Conservation (phyloP, 176 grass and related monocot species). For the Panicum miliaceum region DNA sequence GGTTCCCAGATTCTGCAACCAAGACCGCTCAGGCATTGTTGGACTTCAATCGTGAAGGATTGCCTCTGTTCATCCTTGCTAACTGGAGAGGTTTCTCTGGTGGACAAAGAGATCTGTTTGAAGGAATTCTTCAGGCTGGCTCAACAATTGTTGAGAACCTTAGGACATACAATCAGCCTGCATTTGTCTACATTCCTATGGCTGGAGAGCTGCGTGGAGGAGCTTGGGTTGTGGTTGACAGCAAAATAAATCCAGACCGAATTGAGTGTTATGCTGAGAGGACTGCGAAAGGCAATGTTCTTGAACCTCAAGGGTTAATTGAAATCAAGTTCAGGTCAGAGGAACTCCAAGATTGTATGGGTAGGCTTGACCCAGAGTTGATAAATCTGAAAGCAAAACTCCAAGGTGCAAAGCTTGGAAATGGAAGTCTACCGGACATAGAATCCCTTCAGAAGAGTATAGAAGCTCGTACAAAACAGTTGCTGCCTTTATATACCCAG, state of each 20-base stretch:
- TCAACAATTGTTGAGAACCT: slow-evolving; percentile 97
- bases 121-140: slow-evolving; percentile 99
- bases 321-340: slow-evolving; percentile 97
- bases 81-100: slow-evolving; percentile 99
- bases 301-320: slow-evolving; percentile 94
- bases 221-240: slow-evolving; percentile 98
- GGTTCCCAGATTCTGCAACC: slow-evolving; percentile 98
- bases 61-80: slow-evolving; percentile 94
- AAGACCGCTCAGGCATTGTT: slow-evolving; percentile 94
- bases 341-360: slow-evolving; percentile 93
- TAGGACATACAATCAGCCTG: slow-evolving; percentile 97
- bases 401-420: slow-evolving; percentile 54
- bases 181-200: slow-evolving; percentile 98
- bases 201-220: slow-evolving; percentile 92
- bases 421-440: slow-evolving; percentile 48
- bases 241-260: slow-evolving; percentile 95
- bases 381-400: slow-evolving; percentile 71
- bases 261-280: slow-evolving; percentile 96
- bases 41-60: slow-evolving; percentile 93
- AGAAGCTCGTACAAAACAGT: slow-evolving; percentile 67
- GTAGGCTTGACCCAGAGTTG: slow-evolving; percentile 84
- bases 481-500: slow-evolving; percentile 89
- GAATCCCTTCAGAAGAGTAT: slow-evolving; percentile 72
- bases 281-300: slow-evolving; percentile 94
- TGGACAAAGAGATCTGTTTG: slow-evolving; percentile 96